phyloP scores from a whole-genome alignment of 768 basidiomycete species.

The Trametes gibbosa region DNA sequence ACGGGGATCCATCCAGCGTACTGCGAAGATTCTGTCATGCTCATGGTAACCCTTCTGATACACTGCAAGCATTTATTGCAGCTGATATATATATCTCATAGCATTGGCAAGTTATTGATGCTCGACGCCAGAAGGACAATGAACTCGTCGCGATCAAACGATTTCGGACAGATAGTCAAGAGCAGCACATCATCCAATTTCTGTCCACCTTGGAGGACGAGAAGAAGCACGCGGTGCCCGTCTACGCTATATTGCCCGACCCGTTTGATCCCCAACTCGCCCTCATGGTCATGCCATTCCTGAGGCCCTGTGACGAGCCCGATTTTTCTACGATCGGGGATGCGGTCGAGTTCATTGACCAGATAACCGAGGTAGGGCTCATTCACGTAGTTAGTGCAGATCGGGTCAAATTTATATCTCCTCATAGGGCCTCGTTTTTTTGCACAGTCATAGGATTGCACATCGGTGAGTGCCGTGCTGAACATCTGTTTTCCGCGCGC shows the following conservation, averaged over 20 bases:
- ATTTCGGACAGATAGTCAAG: not conserved
- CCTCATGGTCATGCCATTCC: constrained; percentile 27
- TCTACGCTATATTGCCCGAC: constrained; percentile 22
- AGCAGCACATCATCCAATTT: constrained; percentile 12
- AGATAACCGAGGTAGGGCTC: constrained; percentile 16
- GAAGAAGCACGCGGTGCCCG: constrained; percentile 25
- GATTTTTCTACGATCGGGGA: constrained; percentile 23
- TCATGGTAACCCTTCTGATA: not conserved
- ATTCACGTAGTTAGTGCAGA: not conserved
- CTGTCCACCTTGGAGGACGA: constrained; percentile 10
- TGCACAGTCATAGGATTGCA: constrained; percentile 23
- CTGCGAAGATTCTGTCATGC: not conserved
- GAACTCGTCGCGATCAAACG: not conserved
- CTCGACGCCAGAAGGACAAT: not conserved
- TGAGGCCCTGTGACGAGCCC: constrained; percentile 29
- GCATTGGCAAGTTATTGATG: not conserved
- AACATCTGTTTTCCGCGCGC: not conserved
- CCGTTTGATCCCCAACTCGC: constrained; percentile 3
- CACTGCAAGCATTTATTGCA: not conserved
- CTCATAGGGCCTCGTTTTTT: constrained; percentile 22
- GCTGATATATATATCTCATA: not conserved
- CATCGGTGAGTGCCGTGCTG: constrained; percentile 21
- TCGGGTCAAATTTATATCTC: not conserved
- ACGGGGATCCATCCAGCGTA: not conserved
- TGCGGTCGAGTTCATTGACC: constrained; percentile 18